Evolutionary conservation across 345 rosid species (phyloP), one percentile per base, ranked within the genome.

Genomic region (Turritis glabra): DNA sequence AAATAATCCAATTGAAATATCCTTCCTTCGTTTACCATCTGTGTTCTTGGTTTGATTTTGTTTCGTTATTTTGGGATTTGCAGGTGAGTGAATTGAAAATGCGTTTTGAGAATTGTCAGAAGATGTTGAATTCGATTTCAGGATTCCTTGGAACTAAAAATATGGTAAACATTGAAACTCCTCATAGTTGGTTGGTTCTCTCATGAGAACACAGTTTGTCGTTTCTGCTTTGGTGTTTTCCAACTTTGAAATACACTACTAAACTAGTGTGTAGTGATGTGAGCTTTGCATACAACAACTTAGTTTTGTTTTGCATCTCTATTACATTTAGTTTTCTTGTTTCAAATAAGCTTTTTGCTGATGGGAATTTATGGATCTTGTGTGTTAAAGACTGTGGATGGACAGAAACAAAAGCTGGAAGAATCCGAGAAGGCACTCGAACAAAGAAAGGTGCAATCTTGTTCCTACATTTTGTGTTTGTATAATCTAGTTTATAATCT

Each of bases 51-150:
- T 5, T 67, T 67, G 37, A 35, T 1, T 52, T 67, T 21, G 60
- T 10, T 37, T 37, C 14, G 43, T 33, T 21, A n/a, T 29, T 29
- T 48, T 29, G 43, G 40, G 12, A 50, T 35, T 30, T 69, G n/a
- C 51, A 69, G 90, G 80, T 89, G 33, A 77, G 43, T 55, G 94
- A 84, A 74, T 73, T 88, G 81, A 87, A 76, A 79, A 82, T 3
- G 47, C 88, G 85, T 27, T 92, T 90, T 77, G 95, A 92, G 80
- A 87, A 87, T 83, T 86, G 90, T 77, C 90, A 90, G 84, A 87
- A 88, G 76, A 87, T 90, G 47, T 74, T 90, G 73, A 83, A 85
- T 70, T 88, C 90, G 5, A 32, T 8, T 32, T 32, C 37, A 2
- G 37, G 4, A 83, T 92, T 43, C 14, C 67, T 88, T 18, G 82